A percentile compares a stretch with the other conserved stretches of the same genome.
Evolutionary conservation across 768 basidiomycete genomes (phyloP).

Genomic region (Amyloporia xantha): DNA sequence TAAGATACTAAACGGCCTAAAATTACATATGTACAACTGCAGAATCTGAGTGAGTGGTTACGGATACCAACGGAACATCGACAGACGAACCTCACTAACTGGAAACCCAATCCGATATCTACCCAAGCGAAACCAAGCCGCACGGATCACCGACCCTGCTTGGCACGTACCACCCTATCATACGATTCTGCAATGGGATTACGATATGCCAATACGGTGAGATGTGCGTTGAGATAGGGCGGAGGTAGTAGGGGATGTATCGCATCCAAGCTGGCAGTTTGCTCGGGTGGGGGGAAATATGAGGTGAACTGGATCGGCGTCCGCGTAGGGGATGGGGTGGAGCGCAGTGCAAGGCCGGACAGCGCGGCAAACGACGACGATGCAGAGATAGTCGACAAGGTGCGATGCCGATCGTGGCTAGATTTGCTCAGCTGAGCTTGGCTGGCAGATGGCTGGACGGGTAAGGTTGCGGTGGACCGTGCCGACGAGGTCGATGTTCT

Average conservation of each 20-base stretch:
- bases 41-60: too few relatives aligned
- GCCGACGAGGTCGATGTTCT: slow-evolving; percentile 54
- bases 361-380: slow-evolving; percentile 22
- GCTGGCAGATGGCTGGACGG: slow-evolving; percentile 28
- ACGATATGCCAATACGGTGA: slow-evolving; percentile 59
- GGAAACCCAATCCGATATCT: background rate
- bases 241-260: slow-evolving; percentile 68
- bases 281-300: slow-evolving; percentile 60
- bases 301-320: slow-evolving; percentile 38
- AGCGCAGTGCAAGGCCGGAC: slow-evolving; percentile 19
- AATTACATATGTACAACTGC: background rate
- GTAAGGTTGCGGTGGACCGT: slow-evolving; percentile 53
- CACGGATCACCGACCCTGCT: slow-evolving; percentile 26
- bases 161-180: slow-evolving; percentile 58
- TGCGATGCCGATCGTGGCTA: slow-evolving; percentile 24
- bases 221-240: slow-evolving; percentile 64
- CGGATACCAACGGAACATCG: too few relatives aligned
- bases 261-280: slow-evolving; percentile 46
- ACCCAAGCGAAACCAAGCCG: background rate
- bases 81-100: too few relatives aligned
- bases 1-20: background rate
- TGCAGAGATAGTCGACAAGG: slow-evolving; percentile 23
- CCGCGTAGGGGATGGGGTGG: slow-evolving; percentile 23
- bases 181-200: slow-evolving; percentile 65
- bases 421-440: slow-evolving; percentile 16